These are phyloP conservation scores for Chaetomium sp. DNA, from an alignment of 2,329 filamentous ascomycete species.

Conservation along the genomic window DNA sequence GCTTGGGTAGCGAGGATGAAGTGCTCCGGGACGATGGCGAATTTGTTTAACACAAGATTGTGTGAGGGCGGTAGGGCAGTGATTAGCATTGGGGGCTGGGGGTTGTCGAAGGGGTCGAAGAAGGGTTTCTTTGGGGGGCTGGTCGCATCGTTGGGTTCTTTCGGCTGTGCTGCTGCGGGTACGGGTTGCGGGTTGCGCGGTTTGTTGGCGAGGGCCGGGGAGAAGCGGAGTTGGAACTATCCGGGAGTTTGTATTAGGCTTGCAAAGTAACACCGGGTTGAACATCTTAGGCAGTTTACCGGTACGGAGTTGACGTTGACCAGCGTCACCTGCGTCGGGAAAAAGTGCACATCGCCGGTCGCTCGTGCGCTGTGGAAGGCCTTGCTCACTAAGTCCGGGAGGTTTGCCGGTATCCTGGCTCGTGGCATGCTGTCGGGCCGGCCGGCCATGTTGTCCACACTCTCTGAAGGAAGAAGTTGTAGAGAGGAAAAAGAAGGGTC, in stretches of 20 bases:
- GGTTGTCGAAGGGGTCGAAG: conserved; percentile 60
- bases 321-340: conserved; percentile 46
- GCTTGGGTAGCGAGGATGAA: conserved; percentile 63
- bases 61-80: conserved; percentile 48
- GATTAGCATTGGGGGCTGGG: conserved; percentile 48
- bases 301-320: conserved; percentile 38
- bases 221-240: conserved; percentile 68
- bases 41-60: conserved; percentile 67
- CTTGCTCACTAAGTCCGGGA: conserved; percentile 45
- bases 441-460: conserved; percentile 15
- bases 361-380: conserved; percentile 43
- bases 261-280: background rate
- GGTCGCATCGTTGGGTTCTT: background rate
- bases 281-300: conserved; percentile 30
- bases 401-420: conserved; percentile 37
- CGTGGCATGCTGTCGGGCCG: conserved; percentile 30
- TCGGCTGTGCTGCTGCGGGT: background rate
- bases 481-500: conserved; percentile 1
- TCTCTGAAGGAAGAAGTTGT: background rate
- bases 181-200: conserved; percentile 41
- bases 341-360: conserved; percentile 47
- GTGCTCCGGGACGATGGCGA: conserved; percentile 63
- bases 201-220: conserved; percentile 61
- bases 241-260: background rate
- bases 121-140: conserved; percentile 6